Conservation (phyloP, 1,284 basidiomycete genomes). For the Sphagnurus paluster region DNA sequence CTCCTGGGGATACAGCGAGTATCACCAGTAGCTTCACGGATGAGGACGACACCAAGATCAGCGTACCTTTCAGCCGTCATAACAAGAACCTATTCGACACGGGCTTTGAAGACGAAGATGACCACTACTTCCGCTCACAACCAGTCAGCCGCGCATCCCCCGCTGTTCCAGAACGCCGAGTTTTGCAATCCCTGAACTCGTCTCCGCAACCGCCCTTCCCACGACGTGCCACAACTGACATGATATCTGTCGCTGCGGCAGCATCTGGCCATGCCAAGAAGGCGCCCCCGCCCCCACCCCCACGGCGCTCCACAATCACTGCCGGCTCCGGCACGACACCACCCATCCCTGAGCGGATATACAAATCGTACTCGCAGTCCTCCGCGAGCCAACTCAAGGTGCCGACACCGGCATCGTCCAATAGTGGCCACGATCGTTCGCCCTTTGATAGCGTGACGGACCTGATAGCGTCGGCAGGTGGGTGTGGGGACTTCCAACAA, state of each 20-base stretch:
- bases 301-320: conserved; percentile 33
- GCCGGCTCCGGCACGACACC: conserved; percentile 10
- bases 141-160: background rate
- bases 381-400: conserved; percentile 13
- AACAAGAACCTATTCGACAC: conserved; percentile 3
- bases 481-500: conserved; percentile 55
- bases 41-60: conserved; percentile 37
- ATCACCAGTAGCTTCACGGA: conserved; percentile 42
- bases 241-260: conserved; percentile 7
- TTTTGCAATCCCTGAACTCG: conserved; percentile 11
- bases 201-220: conserved; percentile 22
- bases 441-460: conserved; percentile 50
- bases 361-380: conserved; percentile 6
- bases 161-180: background rate
- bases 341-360: conserved; percentile 18
- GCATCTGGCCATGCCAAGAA: conserved; percentile 33
- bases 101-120: conserved; percentile 9
- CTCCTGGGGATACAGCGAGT: conserved; percentile 42
- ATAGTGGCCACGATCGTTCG: conserved; percentile 39
- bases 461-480: conserved; percentile 24
- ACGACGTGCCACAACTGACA: conserved; percentile 19
- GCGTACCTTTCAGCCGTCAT: conserved; percentile 21
- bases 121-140: conserved; percentile 9
- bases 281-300: conserved; percentile 47
- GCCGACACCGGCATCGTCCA: conserved; percentile 27